Base-by-base conservation (phyloP, 192 early-diverging fungal species). In the Coemansia sp. region DNA sequence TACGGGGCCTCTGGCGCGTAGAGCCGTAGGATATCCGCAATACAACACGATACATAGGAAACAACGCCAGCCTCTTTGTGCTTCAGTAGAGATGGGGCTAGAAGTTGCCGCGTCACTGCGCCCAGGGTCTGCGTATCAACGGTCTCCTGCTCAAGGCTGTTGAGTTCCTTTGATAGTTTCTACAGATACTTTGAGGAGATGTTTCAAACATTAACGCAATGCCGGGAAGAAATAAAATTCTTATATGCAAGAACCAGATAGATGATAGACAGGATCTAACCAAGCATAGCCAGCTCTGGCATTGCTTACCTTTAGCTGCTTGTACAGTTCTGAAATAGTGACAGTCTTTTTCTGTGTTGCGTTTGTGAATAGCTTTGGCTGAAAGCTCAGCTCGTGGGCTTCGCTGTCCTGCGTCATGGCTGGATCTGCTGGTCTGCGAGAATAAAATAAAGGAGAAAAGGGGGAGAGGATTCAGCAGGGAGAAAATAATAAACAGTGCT, bases 1-100 rank as follows among this genome's bases (percentile, higher is more conserved):
- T 97, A 98, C 10, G 97, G 97, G 6, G 94, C 91, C 61, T 97
- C 93, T 10, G 96, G 96, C 13, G 97, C 97, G 75, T 91, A 95
- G 10, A 99, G 81, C 19, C 95, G 86, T 42, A 99, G 86, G 0
- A 98, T 81, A 67, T 99, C 97, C 1, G 95, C 93, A 43, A 97
- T 83, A 75, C 95, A 98, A 75, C 93, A 95, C 5, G 94, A 88
- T 0, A 86, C 84, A 21, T 89, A 87, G 21, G 88, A 86, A 38
- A 84, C 84, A 16, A 97, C 90, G 16, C 89, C 91, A 48, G 89
- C 86, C 72, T 97, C 94, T 56, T 90, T 92, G 81, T 97, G 92
- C 40, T 74, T 65, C 11, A 92, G 58, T 44, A 99, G 76, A 16
- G 88, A 75, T n/a, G 85, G 68, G 7, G 86, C 81, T 7, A 92